A percentile compares a stretch with the other conserved stretches of the same genome.
phyloP scores from a whole-genome alignment of 805 yeast species.

The Sugiyamaella floridensis region DNA sequence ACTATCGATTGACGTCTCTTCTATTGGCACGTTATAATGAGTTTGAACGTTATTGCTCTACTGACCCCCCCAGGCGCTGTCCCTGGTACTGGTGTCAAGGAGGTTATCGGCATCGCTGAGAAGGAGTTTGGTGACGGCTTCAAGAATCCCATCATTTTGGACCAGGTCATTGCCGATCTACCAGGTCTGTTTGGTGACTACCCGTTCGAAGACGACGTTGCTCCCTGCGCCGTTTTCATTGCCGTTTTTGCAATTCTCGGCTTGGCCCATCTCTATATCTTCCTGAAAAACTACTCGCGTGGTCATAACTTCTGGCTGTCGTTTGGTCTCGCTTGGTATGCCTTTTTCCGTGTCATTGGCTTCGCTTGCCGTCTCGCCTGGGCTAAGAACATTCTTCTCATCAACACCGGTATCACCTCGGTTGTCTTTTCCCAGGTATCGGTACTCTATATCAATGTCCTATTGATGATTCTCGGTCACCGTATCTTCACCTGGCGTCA shows the following conservation, averaged over 20 bases:
- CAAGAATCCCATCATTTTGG: slow-evolving; percentile 12
- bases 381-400: slow-evolving; percentile 44
- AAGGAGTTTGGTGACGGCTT: slow-evolving; percentile 11
- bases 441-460: slow-evolving; percentile 49
- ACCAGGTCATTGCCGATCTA: slow-evolving; percentile 25
- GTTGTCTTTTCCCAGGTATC: slow-evolving; percentile 53
- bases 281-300: slow-evolving; percentile 41
- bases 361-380: slow-evolving; percentile 52
- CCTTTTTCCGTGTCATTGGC: slow-evolving; percentile 49
- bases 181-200: slow-evolving; percentile 52
- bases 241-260: slow-evolving; percentile 46
- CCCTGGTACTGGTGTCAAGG: slow-evolving; percentile 27
- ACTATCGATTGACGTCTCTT: no score
- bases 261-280: slow-evolving; percentile 43
- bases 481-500: slow-evolving; percentile 72
- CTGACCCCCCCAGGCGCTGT: slow-evolving; percentile 17
- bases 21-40: neutral
- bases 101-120: slow-evolving; percentile 17
- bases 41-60: neutral
- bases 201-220: slow-evolving; percentile 47
- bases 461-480: slow-evolving; percentile 61
- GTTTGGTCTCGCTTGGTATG: slow-evolving; percentile 48
- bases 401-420: slow-evolving; percentile 49
- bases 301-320: slow-evolving; percentile 57
- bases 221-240: slow-evolving; percentile 52